Conservation (phyloP, 1,284 basidiomycete genomes). For the Ceratobasidium sp. region DNA sequence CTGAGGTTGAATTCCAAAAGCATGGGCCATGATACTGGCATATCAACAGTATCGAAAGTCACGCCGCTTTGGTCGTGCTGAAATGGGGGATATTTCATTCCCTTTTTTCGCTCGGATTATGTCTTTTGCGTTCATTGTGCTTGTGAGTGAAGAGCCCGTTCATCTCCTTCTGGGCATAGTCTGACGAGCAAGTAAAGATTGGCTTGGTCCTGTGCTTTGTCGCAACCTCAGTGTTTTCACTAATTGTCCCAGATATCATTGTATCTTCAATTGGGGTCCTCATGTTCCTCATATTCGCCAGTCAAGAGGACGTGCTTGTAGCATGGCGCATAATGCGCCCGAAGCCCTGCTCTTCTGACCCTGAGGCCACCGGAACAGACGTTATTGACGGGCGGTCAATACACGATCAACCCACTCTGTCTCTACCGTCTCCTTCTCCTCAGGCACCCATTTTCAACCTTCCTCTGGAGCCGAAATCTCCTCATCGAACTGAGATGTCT, state of each 20-base stretch:
- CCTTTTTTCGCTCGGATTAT: constrained; percentile 29
- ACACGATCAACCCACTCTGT: too few relatives aligned
- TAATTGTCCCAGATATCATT: constrained; percentile 35
- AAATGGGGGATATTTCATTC: constrained; percentile 34
- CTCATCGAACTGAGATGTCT: too few relatives aligned
- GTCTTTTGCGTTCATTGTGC: constrained; percentile 20
- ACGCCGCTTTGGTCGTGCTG: constrained; percentile 24
- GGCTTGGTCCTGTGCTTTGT: constrained; percentile 25
- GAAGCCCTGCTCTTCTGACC: too few relatives aligned
- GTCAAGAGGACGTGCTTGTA: constrained; percentile 27
- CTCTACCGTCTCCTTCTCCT: too few relatives aligned
- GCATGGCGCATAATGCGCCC: neutral
- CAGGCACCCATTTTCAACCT: too few relatives aligned
- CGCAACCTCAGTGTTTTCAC: constrained; percentile 4
- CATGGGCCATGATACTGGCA: constrained; percentile 29
- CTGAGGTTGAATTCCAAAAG: neutral
- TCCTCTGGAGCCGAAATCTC: too few relatives aligned
- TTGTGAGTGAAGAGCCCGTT: neutral
- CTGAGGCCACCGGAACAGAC: too few relatives aligned
- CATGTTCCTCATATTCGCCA: constrained; percentile 33
- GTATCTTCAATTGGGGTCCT: constrained; percentile 22
- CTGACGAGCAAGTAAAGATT: neutral
- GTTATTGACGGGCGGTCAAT: too few relatives aligned
- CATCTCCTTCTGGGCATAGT: neutral
- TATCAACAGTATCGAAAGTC: constrained; percentile 28